phyloP scores from a whole-genome alignment of 208 protist species.

The Acanthamoeba sp. region DNA sequence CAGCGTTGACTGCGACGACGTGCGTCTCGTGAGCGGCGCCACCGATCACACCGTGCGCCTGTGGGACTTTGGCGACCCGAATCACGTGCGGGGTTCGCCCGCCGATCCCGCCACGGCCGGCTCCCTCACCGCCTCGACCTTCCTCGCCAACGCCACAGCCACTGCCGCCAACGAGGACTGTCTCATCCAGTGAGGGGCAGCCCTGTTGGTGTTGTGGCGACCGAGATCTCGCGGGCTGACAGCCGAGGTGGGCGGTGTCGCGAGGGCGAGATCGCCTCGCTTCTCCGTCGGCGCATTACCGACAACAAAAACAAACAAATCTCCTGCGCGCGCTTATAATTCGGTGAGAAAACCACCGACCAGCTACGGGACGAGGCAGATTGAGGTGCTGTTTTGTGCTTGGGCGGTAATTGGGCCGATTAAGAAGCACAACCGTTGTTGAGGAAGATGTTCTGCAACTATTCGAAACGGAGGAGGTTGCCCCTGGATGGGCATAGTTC shows the following conservation, averaged over 20 bases:
- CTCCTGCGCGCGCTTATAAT: too few relatives aligned
- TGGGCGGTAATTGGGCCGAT: not conserved
- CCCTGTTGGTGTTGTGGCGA: too few relatives aligned
- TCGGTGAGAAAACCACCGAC: too few relatives aligned
- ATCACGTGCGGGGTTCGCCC: not conserved
- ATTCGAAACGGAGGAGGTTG: not conserved
- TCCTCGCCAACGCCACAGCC: not conserved
- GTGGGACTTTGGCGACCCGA: conserved; percentile 52
- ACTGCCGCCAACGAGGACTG: not conserved
- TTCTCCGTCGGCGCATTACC: too few relatives aligned
- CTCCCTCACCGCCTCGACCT: too few relatives aligned
- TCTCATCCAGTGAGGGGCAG: not conserved
- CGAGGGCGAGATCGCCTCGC: too few relatives aligned
- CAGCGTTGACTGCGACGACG: conserved; percentile 10
- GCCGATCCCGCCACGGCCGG: not conserved
- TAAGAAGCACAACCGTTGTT: not conserved
- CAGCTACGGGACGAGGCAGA: too few relatives aligned
- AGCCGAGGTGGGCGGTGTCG: too few relatives aligned
- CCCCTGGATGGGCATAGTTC: not conserved
- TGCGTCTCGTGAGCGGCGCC: conserved; percentile 22
- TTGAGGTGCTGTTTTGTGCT: too few relatives aligned
- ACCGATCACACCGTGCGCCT: conserved; percentile 31
- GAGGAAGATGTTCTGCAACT: not conserved
- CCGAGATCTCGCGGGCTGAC: too few relatives aligned
- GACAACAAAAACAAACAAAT: too few relatives aligned